Base-by-base conservation (phyloP, 2,329 filamentous ascomycete species). In the Periconia macrospinosa region DNA sequence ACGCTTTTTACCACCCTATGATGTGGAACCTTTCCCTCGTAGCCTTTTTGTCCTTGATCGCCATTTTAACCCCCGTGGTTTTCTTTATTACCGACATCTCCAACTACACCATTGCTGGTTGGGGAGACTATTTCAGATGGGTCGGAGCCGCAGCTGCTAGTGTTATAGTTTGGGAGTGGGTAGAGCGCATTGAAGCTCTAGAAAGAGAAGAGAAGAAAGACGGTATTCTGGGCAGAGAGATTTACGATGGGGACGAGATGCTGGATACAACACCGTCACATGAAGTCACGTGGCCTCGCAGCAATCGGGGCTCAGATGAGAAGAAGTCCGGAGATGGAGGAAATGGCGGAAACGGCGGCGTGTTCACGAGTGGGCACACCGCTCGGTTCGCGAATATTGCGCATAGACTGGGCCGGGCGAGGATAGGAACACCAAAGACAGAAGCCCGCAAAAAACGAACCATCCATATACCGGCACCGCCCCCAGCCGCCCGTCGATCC, bases 161-260 rank as follows among this genome's bases (percentile, higher is more conserved):
- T 75, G 92, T 96, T n/a, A 90, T 96, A 19, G 92, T 97, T 2
- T 97, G 92, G 92, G 92, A 97, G 74, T 97, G 92, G 92, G 92
- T 97, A 2, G 92, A 97, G 74, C 84, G 92, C 23, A 97, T 97
- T 46, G 92, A 97, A 72, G 91, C 92, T 0, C 75, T 96, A 56
- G 92, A 97, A 76, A 85, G 92, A 61, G 92, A 96, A 72, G 92
- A 96, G 71, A 91, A 92, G 75, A 96, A 95, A 74, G 92, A 96
- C 63, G 92, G 92, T 0, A 95, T 97, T 51, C 77, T 97, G 1
- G 92, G 92, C 3, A 82, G 92, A 58, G 92, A 97, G 68, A 86
- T 97, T 0, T 96, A 96, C 67, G 92, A 97, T 62, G 92, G 92
- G 3, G 92, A 97, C 65, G 92, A 96, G 69, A 95, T 94, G 87